phyloP scores from a whole-genome alignment of 495 filamentous ascomycete species.

The Daldinia vernicosa region DNA sequence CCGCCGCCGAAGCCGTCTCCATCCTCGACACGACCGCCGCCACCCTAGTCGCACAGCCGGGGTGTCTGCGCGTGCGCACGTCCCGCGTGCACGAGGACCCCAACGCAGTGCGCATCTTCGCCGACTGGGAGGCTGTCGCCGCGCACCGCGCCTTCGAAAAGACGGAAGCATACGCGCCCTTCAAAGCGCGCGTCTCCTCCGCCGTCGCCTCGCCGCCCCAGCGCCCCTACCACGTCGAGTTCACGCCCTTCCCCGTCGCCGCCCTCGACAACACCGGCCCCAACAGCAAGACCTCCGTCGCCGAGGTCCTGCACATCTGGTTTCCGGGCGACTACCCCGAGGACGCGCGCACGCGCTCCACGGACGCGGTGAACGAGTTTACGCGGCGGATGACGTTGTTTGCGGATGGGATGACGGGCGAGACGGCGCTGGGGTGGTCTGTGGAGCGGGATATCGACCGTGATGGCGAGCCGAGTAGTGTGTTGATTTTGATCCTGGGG shows the following conservation, averaged over 20 bases:
- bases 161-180: conserved; percentile 15
- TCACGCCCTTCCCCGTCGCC: conserved; percentile 13
- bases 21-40: conserved; percentile 11
- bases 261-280: background rate
- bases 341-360: background rate
- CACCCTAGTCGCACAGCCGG: conserved; percentile 25
- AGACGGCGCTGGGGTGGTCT: conserved; percentile 53
- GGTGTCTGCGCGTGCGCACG: conserved; percentile 29
- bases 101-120: conserved; percentile 27
- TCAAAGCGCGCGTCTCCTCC: conserved; percentile 10
- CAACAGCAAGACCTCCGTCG: background rate
- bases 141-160: conserved; percentile 36
- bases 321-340: conserved; percentile 30
- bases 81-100: conserved; percentile 21
- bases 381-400: background rate
- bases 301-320: conserved; percentile 27
- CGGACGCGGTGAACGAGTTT: background rate
- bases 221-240: conserved; percentile 29
- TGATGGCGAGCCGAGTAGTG: conserved; percentile 53
- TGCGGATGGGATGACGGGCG: conserved; percentile 41
- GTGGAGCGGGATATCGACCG: conserved; percentile 57
- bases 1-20: conserved; percentile 5
- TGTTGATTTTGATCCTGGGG: conserved; percentile 55
- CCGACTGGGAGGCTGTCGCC: conserved; percentile 27
- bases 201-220: conserved; percentile 4